A percentile compares a stretch with the other conserved stretches of the same genome.
phyloP scores from a whole-genome alignment of 495 filamentous ascomycete genomes.

The Eremomyces bilateralis region DNA sequence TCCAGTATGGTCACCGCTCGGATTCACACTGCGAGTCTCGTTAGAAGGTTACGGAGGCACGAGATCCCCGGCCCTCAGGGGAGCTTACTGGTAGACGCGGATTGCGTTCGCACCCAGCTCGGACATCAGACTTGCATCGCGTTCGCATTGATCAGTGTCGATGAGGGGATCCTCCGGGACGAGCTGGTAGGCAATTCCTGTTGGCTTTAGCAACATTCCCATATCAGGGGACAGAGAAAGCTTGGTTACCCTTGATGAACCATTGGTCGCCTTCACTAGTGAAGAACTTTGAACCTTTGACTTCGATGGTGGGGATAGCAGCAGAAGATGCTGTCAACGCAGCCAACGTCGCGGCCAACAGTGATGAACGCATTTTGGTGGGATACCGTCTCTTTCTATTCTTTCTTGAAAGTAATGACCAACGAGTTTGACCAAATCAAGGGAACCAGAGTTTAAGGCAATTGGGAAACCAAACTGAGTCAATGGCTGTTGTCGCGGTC shows the following conservation, averaged over 20 bases:
- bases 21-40: no score
- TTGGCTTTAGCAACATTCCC: background rate
- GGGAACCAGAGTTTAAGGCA: no score
- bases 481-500: no score
- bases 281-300: conserved; percentile 72
- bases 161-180: conserved; percentile 50
- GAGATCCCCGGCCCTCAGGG: no score
- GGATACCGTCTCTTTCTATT: no score
- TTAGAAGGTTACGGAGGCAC: no score
- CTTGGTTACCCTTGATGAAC: conserved; percentile 49
- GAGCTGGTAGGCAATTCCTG: conserved; percentile 42
- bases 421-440: no score
- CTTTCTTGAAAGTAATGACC: no score
- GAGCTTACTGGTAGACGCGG: conserved; percentile 84
- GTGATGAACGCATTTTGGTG: no score
- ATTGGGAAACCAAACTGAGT: no score
- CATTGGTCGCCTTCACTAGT: conserved; percentile 54
- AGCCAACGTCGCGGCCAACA: no score
- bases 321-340: no score
- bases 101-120: conserved; percentile 65
- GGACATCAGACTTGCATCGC: conserved; percentile 60
- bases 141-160: conserved; percentile 52
- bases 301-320: conserved; percentile 35
- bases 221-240: background rate
- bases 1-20: conserved; percentile 41